Percentiles rank a stretch among this genome's conserved stretches.
These are phyloP conservation scores for Daldinia bambusicola DNA, from an alignment of 495 filamentous ascomycete genomes.

Conservation along the genomic window DNA sequence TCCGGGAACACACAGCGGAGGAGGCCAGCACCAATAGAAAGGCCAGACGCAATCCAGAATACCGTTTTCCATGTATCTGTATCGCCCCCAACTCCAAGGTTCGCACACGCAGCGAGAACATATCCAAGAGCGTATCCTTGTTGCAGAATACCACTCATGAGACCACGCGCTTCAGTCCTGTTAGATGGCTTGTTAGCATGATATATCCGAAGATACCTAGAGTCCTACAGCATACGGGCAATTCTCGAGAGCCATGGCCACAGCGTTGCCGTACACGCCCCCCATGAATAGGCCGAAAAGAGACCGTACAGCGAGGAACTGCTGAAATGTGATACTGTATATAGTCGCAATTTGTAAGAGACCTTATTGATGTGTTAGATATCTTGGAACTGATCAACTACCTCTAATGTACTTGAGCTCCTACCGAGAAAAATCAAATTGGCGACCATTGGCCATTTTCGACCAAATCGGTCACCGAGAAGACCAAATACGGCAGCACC, in stretches of 20 bases:
- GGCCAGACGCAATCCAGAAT: constrained; percentile 70
- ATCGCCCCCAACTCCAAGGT: constrained; percentile 69
- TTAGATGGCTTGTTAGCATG: constrained; percentile 30
- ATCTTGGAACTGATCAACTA: neutral
- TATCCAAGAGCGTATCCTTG: constrained; percentile 83
- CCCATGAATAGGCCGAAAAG: constrained; percentile 88
- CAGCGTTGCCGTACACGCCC: constrained; percentile 83
- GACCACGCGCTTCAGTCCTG: constrained; percentile 67
- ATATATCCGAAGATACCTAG: constrained; percentile 7
- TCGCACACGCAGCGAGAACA: constrained; percentile 75
- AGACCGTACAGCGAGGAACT: constrained; percentile 75
- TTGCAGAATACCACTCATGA: constrained; percentile 82
- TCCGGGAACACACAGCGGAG: constrained; percentile 75
- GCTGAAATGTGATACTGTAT: constrained; percentile 70
- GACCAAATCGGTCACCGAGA: constrained; percentile 76
- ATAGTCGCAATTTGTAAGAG: constrained; percentile 77
- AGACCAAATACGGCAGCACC: constrained; percentile 78
- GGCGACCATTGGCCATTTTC: constrained; percentile 82
- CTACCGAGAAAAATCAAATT: constrained; percentile 70
- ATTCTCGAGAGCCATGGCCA: constrained; percentile 82
- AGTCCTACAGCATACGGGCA: constrained; percentile 61
- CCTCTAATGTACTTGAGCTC: neutral
- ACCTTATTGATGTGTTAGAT: constrained; percentile 54
- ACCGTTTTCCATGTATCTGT: constrained; percentile 70
- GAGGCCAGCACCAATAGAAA: constrained; percentile 71